Conservation (phyloP, 2,329 filamentous ascomycete species). For the Aspergillus sp. region DNA sequence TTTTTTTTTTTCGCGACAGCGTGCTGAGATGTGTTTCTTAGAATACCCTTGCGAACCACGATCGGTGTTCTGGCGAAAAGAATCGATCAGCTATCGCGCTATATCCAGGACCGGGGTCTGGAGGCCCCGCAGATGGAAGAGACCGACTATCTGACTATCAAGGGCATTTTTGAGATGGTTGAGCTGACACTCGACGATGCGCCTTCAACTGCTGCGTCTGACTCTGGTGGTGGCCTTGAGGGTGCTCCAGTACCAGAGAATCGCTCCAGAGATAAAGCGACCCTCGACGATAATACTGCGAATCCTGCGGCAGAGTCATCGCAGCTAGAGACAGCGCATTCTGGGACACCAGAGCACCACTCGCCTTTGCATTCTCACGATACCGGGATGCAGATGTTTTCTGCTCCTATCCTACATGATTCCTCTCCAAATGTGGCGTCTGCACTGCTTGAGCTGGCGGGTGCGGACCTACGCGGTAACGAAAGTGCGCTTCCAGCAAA, state of each 20-base stretch:
- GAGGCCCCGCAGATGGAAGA: neutral
- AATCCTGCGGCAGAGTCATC: neutral
- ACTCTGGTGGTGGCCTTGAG: neutral
- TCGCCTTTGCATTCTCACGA: too few relatives aligned
- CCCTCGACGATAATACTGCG: neutral
- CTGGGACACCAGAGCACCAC: neutral
- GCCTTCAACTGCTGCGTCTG: neutral
- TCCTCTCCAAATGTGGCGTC: neutral
- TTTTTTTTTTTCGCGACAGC: too few relatives aligned
- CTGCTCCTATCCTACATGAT: neutral
- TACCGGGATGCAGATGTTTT: neutral
- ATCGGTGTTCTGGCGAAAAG: neutral
- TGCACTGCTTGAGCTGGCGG: neutral
- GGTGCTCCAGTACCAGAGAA: neutral
- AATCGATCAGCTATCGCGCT: neutral
- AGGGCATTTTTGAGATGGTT: neutral
- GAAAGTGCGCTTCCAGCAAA: neutral
- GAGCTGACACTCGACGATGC: neutral
- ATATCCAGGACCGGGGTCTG: neutral
- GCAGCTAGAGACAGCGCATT: neutral
- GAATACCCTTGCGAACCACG: neutral
- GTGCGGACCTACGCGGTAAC: neutral
- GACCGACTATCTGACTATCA: neutral
- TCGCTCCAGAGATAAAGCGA: neutral
- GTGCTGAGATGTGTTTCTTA: neutral